phyloP scores from a whole-genome alignment of 495 filamentous ascomycete genomes.

The Aspergillus haitiensis region DNA sequence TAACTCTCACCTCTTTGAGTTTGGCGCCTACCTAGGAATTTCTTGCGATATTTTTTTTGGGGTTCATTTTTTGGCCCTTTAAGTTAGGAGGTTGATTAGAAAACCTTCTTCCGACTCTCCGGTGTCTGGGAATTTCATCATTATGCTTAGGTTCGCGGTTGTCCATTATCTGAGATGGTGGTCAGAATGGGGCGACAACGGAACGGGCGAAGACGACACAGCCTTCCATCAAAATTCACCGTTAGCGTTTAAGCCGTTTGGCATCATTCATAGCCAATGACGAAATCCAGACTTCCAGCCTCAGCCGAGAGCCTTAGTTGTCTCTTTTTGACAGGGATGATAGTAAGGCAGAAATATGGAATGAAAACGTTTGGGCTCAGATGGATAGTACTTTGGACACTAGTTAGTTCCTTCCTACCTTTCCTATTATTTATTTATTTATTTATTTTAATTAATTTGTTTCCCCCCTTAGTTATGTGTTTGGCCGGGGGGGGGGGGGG shows the following conservation, averaged over 20 bases:
- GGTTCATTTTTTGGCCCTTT: too few relatives aligned
- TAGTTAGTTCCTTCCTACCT: background rate
- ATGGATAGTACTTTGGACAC: background rate
- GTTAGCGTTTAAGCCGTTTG: background rate
- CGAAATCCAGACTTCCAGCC: background rate
- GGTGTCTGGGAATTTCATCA: background rate
- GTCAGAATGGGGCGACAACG: constrained; percentile 19
- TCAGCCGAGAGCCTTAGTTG: background rate
- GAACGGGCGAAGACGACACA: constrained; percentile 13
- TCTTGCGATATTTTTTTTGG: too few relatives aligned
- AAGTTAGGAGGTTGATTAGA: background rate
- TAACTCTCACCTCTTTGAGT: too few relatives aligned
- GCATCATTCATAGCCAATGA: background rate
- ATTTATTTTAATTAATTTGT: background rate
- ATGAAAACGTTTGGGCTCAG: constrained; percentile 6
- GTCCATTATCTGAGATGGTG: constrained; percentile 13
- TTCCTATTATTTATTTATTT: background rate
- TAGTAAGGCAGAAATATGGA: constrained; percentile 13
- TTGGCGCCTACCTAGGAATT: too few relatives aligned
- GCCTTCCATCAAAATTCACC: background rate
- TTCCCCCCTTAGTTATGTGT: too few relatives aligned
- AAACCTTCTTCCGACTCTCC: background rate
- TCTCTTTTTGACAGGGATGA: constrained; percentile 7
- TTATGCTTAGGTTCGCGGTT: background rate
- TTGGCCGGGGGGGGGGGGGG: too few relatives aligned